Evolutionary conservation across 495 filamentous ascomycete genomes (phyloP), one percentile per base, ranked within the genome.

Genomic region (Platismatia glauca): DNA sequence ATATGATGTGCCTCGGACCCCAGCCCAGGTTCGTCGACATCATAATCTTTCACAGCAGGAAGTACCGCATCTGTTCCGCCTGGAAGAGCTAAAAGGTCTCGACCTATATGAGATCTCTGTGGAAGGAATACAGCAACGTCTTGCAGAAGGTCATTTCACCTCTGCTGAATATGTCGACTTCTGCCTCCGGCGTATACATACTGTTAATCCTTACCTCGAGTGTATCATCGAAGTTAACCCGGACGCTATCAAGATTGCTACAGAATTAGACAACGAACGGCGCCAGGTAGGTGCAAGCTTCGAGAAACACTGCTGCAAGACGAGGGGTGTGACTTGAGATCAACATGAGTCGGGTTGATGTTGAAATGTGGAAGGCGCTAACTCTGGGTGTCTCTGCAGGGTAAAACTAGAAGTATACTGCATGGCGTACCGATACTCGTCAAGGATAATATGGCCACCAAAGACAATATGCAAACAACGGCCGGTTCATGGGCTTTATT

Each of bases 361-460:
- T 8, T 9, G n/a, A n/a, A n/a, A n/a, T n/a, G n/a, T 7, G 7
- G 13, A 3, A 48, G 12, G 20, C 11, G 44, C 44, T 48, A 27
- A 48, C 9, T 24, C 9, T 8, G 44, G 24, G 24, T 4, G n/a
- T 24, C 24, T 22, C 22, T 24, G 6, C 44, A 48, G 60, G 79
- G 77, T 22, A 68, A 71, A 35, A 58, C 72, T 18, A 62, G 75
- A 55, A 76, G 78, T 1, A 75, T 78, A 1, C 74, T 85, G 11
- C 82, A 86, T 68, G 83, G 83, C n/a, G 78, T 85, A 37, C 83
- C 83, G 0, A 78, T 85, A 33, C 64, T 85, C 11, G 76, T 86
- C 63, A 85, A 86, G 72, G 79, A 85, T 70, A 86, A 83, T 69
- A 84, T 84, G 48, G 82, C 78, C 13, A 84, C 84, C 0, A 69